Conservation (phyloP, 805 yeast genomes). For the Yarrowia hollandica region DNA sequence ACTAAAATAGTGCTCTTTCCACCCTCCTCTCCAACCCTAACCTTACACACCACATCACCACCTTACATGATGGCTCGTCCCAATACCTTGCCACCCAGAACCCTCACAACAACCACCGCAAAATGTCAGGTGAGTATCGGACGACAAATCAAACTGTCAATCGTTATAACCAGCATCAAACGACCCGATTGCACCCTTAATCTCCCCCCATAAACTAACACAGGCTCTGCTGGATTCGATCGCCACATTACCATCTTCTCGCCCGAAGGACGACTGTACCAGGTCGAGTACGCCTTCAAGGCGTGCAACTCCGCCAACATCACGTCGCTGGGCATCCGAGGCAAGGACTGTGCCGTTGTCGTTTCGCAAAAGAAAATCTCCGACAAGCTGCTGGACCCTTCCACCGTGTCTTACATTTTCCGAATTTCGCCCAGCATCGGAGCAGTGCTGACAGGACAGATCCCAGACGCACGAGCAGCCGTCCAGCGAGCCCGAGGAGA, state of each 20-base stretch:
- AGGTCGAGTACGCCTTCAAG: constrained; percentile 97
- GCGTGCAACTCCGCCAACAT: constrained; percentile 92
- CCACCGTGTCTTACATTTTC: constrained; percentile 83
- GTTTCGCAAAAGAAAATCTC: constrained; percentile 96
- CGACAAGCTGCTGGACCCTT: constrained; percentile 86
- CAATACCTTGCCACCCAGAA: not conserved
- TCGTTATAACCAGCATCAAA: no score
- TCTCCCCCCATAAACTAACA: not conserved
- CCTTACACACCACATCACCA: not conserved
- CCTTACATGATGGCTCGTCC: no score
- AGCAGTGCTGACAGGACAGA: constrained; percentile 87
- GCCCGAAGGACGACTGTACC: constrained; percentile 96
- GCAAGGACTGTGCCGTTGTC: constrained; percentile 81
- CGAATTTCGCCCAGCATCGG: constrained; percentile 80
- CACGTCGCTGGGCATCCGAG: constrained; percentile 84
- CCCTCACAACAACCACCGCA: not conserved
- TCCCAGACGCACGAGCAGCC: constrained; percentile 88
- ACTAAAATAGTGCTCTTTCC: not conserved
- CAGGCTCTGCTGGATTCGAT: constrained; percentile 91
- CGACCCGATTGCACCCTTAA: no score
- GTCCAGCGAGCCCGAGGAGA: constrained; percentile 92
- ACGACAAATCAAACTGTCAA: not conserved
- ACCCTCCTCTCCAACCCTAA: constrained; percentile 6
- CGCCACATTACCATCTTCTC: constrained; percentile 98
- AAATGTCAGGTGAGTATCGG: constrained; percentile 20